Percentiles rank a stretch among this genome's conserved stretches.
These are phyloP conservation scores for Lactarius hengduanensis DNA, from an alignment of 768 basidiomycete species.

Conservation along the genomic window DNA sequence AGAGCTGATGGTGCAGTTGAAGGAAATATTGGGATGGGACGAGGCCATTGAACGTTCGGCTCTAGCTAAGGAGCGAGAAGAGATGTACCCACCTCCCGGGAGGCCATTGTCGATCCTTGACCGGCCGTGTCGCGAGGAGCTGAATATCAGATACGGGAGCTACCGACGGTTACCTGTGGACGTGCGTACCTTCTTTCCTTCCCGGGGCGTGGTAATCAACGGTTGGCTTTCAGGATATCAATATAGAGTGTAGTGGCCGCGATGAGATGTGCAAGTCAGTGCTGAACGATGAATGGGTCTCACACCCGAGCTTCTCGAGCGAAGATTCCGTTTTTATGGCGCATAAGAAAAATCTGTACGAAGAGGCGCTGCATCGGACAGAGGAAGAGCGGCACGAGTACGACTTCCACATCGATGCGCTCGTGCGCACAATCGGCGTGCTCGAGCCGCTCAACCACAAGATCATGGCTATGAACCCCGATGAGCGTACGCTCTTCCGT, in stretches of 20 bases:
- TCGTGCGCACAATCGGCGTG: conserved; percentile 83
- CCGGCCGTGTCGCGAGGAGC: conserved; percentile 59
- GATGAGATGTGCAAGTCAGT: conserved; percentile 97
- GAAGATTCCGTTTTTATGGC: conserved; percentile 91
- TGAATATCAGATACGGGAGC: conserved; percentile 77
- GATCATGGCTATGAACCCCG: conserved; percentile 70
- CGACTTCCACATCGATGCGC: conserved; percentile 97
- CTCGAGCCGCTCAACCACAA: conserved; percentile 92
- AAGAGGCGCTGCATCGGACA: conserved; percentile 92
- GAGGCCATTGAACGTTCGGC: conserved; percentile 52
- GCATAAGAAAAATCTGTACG: conserved; percentile 93
- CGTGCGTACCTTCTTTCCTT: conserved; percentile 48
- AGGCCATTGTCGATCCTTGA: conserved; percentile 35
- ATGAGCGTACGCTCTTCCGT: conserved; percentile 80
- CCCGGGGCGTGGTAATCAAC: conserved; percentile 8
- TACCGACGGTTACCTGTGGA: conserved; percentile 80
- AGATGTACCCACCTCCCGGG: conserved; percentile 27
- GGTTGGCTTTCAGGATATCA: conserved; percentile 62
- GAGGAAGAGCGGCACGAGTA: conserved; percentile 99
- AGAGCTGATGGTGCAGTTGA: conserved; percentile 79
- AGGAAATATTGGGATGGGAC: conserved; percentile 86
- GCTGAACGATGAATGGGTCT: conserved; percentile 97
- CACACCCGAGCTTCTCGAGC: conserved; percentile 92
- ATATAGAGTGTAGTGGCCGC: conserved; percentile 88
- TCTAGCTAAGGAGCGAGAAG: conserved; percentile 34